Percentiles rank a stretch among this genome's conserved stretches.
These are phyloP conservation scores for Flaveria linearis DNA, from an alignment of 129 eudicot species.

Conservation along the genomic window DNA sequence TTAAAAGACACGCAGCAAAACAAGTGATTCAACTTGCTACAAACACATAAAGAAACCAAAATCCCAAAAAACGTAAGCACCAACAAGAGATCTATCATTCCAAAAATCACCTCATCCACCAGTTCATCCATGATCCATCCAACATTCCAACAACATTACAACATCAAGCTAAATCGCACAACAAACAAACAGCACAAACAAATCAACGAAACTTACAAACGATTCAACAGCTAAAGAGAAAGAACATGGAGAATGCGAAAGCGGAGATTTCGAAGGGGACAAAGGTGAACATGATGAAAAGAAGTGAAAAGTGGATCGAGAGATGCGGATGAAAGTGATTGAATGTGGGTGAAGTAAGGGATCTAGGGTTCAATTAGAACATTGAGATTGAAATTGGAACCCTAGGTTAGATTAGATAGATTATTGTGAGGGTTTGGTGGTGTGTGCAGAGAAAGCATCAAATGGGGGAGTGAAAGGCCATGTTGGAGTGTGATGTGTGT, in stretches of 20 bases:
- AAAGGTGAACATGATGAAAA: conserved; percentile 15
- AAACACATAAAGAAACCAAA: conserved; percentile 5
- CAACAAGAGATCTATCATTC: conserved; percentile 8
- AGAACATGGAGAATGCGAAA: conserved; percentile 25
- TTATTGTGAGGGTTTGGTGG: background rate
- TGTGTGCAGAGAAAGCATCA: conserved; percentile 4
- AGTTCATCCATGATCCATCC: conserved; percentile 18
- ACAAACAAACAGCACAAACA: background rate
- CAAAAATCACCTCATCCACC: background rate
- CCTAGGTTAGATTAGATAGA: conserved; percentile 11
- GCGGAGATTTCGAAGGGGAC: background rate
- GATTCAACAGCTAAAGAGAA: background rate
- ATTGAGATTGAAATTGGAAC: conserved; percentile 16
- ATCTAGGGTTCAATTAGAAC: conserved; percentile 29
- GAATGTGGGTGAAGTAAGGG: background rate
- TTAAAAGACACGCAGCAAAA: conserved; percentile 9
- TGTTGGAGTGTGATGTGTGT: conserved; percentile 23
- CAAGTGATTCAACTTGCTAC: background rate
- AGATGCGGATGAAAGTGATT: background rate
- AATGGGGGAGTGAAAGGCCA: conserved; percentile 32
- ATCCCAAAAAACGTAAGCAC: background rate
- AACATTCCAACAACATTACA: background rate
- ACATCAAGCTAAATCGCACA: conserved; percentile 2
- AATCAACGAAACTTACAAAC: background rate
- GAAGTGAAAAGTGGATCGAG: background rate